Evolutionary conservation across 2,329 filamentous ascomycete species (phyloP).

Genomic region (Magnaporthiopsis incrustans): DNA sequence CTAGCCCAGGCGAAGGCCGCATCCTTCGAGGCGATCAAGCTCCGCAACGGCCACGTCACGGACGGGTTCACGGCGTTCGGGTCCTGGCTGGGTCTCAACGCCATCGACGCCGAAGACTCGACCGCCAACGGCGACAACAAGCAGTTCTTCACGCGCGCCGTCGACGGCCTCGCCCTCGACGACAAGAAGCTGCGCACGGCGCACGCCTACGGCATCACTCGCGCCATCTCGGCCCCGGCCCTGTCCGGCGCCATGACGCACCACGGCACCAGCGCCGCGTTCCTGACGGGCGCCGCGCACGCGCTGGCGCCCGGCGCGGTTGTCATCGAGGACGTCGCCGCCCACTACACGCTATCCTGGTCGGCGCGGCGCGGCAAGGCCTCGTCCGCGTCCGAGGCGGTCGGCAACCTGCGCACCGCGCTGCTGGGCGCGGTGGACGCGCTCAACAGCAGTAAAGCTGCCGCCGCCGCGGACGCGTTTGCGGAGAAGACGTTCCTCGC

Average conservation of each 20-base stretch:
- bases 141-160: conserved; percentile 46
- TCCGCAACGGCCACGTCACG: conserved; percentile 54
- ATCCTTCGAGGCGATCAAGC: conserved; percentile 30
- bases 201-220: conserved; percentile 48
- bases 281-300: conserved; percentile 41
- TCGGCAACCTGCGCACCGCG: conserved; percentile 43
- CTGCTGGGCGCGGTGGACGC: conserved; percentile 39
- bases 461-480: conserved; percentile 27
- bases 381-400: conserved; percentile 44
- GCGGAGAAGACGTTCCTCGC: conserved; percentile 42
- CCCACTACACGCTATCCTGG: conserved; percentile 42
- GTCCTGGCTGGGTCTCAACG: conserved; percentile 52
- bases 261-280: conserved; percentile 51
- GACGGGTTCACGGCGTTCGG: conserved; percentile 53
- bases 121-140: conserved; percentile 43
- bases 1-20: conserved; percentile 22
- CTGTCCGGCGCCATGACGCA: conserved; percentile 34
- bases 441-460: conserved; percentile 15
- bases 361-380: conserved; percentile 34
- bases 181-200: conserved; percentile 48
- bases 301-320: conserved; percentile 40
- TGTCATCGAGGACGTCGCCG: conserved; percentile 44
- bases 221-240: conserved; percentile 48
- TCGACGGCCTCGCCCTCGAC: conserved; percentile 47
- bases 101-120: conserved; percentile 49